phyloP scores from a whole-genome alignment of 805 yeast species.

The Saccharomyces jurei region DNA sequence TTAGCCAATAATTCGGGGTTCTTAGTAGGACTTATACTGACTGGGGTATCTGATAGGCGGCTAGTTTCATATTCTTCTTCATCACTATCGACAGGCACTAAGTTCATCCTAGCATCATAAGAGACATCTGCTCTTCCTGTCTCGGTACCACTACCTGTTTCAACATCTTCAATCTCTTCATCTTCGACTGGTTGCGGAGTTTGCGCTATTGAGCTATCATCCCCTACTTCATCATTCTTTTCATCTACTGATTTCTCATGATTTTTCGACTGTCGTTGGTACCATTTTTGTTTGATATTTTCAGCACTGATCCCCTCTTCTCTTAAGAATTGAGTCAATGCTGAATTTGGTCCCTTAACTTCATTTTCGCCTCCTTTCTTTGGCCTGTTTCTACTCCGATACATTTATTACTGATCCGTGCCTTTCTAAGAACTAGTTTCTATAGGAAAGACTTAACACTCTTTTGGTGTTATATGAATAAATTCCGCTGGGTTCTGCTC shows the following conservation, averaged over 20 bases:
- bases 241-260: constrained; percentile 8
- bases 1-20: constrained; percentile 16
- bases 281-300: constrained; percentile 49
- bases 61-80: constrained; percentile 24
- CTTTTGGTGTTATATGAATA: neutral
- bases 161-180: neutral
- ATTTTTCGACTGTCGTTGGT: constrained; percentile 26
- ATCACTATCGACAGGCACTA: constrained; percentile 29
- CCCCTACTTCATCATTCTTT: neutral
- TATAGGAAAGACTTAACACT: neutral
- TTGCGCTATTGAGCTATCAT: neutral
- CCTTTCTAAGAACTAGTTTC: too few relatives aligned
- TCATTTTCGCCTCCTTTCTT: constrained; percentile 15
- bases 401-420: constrained; percentile 8
- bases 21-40: constrained; percentile 2
- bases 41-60: neutral
- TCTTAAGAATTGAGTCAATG: constrained; percentile 78
- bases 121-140: constrained; percentile 1
- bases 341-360: constrained; percentile 65
- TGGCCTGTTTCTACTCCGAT: constrained; percentile 22
- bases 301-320: constrained; percentile 87
- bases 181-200: neutral
- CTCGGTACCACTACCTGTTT: neutral
- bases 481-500: too few relatives aligned
- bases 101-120: constrained; percentile 18